Percentiles rank a stretch among this genome's conserved stretches.
Conservation (phyloP, 176 grass and related monocot species). For the Musa itinerans region DNA sequence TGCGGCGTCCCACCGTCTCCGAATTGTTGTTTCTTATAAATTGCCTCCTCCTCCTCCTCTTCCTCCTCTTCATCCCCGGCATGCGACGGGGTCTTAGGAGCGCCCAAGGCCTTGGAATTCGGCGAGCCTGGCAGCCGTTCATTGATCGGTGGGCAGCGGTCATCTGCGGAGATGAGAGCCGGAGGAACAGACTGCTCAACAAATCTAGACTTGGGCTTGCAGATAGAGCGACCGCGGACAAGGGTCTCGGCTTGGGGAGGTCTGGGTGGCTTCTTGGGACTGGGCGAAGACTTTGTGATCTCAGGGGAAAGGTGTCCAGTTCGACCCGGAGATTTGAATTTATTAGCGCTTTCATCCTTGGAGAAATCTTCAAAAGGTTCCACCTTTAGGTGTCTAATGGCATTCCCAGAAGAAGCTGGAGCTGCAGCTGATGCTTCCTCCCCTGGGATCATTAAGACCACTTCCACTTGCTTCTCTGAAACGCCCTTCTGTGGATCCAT, state of each 20-base stretch:
- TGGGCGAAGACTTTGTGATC: background rate
- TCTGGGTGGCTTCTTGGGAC: conserved; percentile 9
- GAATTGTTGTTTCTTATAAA: conserved; percentile 39
- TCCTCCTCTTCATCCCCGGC: conserved; percentile 29
- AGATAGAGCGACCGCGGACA: background rate
- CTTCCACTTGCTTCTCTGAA: conserved; percentile 1
- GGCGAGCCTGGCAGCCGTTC: background rate
- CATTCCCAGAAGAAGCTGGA: background rate
- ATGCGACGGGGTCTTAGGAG: background rate
- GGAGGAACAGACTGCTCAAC: background rate
- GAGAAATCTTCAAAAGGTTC: conserved; percentile 7
- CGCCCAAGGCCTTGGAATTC: background rate
- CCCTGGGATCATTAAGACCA: conserved; percentile 3
- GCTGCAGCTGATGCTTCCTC: background rate
- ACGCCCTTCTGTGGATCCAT: background rate
- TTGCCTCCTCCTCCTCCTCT: conserved; percentile 59
- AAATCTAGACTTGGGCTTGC: conserved; percentile 15
- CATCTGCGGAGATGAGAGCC: background rate
- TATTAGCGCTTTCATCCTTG: background rate
- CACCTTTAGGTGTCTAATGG: background rate
- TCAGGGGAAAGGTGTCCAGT: background rate
- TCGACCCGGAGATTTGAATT: background rate
- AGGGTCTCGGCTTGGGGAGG: background rate
- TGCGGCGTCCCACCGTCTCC: background rate
- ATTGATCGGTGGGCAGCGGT: no score